Conservation (phyloP, 176 grass and related monocot species). For the Chrysopogon serrulatus region DNA sequence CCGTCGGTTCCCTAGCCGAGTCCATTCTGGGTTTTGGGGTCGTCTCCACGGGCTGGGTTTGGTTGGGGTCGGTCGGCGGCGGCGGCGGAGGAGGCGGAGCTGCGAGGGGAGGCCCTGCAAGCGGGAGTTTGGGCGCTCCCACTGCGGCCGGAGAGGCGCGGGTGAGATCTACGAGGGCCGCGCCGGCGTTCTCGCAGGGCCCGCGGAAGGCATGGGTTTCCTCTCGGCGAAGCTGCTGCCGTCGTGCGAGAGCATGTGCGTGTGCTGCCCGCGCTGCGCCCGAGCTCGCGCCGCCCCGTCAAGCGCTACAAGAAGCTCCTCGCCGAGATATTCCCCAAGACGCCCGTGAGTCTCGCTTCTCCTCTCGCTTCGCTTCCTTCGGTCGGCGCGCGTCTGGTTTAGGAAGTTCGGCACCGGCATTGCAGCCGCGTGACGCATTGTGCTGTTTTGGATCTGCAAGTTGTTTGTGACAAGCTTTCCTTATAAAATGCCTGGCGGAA, state of each 20-base stretch:
- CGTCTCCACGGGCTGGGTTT: neutral
- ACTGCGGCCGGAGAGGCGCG: neutral
- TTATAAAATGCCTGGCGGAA: constrained; percentile 2
- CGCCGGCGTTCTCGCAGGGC: neutral
- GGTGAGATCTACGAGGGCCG: constrained; percentile 19
- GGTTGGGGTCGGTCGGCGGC: neutral
- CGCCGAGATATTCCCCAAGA: constrained; percentile 94
- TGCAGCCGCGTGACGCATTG: neutral
- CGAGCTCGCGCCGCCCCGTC: constrained; percentile 89
- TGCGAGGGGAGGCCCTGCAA: neutral
- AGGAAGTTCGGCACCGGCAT: neutral
- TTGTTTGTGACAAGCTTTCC: neutral
- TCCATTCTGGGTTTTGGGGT: neutral
- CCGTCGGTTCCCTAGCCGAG: neutral
- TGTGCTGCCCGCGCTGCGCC: constrained; percentile 90
- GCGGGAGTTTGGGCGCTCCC: neutral
- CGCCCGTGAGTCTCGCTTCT: constrained; percentile 39
- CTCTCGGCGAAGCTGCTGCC: constrained; percentile 77
- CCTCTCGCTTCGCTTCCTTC: neutral
- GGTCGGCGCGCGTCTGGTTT: neutral
- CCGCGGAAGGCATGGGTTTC: constrained; percentile 61
- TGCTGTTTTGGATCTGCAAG: constrained; percentile 11
- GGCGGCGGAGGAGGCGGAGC: neutral
- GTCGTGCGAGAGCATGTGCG: constrained; percentile 92
- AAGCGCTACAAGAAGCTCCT: constrained; percentile 99